phyloP scores from a whole-genome alignment of 2,329 filamentous ascomycete genomes.

The Gliomastix tumulicola region DNA sequence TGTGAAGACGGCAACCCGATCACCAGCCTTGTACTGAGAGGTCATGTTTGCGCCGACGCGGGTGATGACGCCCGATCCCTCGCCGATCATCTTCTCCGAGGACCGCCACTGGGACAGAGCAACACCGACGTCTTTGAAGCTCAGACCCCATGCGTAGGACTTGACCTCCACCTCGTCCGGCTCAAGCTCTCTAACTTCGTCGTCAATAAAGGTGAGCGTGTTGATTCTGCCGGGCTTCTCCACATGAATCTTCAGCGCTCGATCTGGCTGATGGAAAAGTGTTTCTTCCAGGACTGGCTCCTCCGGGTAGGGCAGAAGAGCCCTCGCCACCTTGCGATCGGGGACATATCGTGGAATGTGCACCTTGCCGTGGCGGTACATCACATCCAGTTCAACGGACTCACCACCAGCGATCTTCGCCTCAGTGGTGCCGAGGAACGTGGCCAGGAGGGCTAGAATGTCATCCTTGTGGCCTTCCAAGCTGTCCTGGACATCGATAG shows the following conservation, averaged over 20 bases:
- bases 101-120: constrained; percentile 14
- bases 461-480: too few species aligned
- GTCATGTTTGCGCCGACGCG: constrained; percentile 14
- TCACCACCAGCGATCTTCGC: constrained; percentile 7
- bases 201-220: constrained; percentile 4
- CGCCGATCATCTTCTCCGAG: constrained; percentile 7
- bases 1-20: constrained; percentile 19
- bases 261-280: background rate
- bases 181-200: constrained; percentile 4
- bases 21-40: constrained; percentile 17
- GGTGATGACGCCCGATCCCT: constrained; percentile 17
- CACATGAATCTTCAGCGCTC: constrained; percentile 2
- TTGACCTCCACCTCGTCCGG: constrained; percentile 22
- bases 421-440: background rate
- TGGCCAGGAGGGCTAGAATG: too few species aligned
- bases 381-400: background rate
- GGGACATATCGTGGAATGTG: too few species aligned
- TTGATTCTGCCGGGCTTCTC: constrained; percentile 1
- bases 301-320: too few species aligned
- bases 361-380: constrained; percentile 3
- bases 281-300: too few species aligned
- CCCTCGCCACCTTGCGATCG: too few species aligned
- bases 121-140: constrained; percentile 24
- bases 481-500: constrained; percentile 9
- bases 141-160: constrained; percentile 20